phyloP scores from a whole-genome alignment of 139 green algal genomes.

The Yamagishiella unicocca region DNA sequence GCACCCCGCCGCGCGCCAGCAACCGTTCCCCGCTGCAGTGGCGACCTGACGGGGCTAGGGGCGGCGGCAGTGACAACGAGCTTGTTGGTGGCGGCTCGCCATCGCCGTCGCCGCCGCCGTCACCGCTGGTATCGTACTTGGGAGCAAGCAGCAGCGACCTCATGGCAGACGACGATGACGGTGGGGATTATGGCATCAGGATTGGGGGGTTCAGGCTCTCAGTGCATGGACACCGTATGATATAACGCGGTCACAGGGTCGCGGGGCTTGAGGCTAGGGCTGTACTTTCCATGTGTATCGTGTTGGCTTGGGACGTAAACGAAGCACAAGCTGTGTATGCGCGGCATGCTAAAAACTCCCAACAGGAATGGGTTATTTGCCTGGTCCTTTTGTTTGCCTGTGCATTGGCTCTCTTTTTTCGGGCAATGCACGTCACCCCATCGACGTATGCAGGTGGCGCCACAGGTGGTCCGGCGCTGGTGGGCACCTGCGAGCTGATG shows the following conservation, averaged over 20 bases:
- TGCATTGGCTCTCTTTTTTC: too few species aligned
- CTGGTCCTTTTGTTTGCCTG: too few species aligned
- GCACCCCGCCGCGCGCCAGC: background rate
- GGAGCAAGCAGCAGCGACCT: background rate
- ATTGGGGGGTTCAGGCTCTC: too few species aligned
- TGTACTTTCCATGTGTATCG: too few species aligned
- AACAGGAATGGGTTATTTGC: too few species aligned
- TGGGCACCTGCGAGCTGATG: slow-evolving; percentile 77
- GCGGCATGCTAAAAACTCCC: too few species aligned
- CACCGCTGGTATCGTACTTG: background rate
- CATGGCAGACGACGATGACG: slow-evolving; percentile 38
- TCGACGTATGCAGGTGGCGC: background rate
- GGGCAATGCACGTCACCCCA: too few species aligned
- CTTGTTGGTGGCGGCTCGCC: background rate
- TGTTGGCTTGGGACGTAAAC: too few species aligned
- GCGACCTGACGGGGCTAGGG: background rate
- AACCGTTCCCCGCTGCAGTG: background rate
- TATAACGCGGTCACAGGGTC: too few species aligned
- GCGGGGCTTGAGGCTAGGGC: too few species aligned
- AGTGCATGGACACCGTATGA: background rate
- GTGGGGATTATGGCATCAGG: slow-evolving; percentile 7
- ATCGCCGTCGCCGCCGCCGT: slow-evolving; percentile 35
- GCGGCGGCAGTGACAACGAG: background rate
- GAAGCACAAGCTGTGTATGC: too few species aligned
- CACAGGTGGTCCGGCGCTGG: slow-evolving; percentile 1